phyloP scores from a whole-genome alignment of 2,329 filamentous ascomycete genomes.

The Neonectria neomacrospora region DNA sequence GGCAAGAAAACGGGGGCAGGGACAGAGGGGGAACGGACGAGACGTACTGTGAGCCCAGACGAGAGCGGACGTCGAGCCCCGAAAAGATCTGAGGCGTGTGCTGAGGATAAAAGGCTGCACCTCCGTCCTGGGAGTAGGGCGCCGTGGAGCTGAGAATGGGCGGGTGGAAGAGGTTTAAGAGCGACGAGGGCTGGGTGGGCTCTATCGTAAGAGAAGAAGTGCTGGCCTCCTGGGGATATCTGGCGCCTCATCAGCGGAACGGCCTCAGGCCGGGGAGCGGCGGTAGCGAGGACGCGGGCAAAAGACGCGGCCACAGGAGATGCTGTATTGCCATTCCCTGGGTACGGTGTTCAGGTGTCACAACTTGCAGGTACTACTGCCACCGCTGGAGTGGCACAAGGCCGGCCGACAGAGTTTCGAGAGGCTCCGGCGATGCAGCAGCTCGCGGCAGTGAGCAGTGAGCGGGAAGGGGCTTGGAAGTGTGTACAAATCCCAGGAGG shows the following conservation, averaged over 20 bases:
- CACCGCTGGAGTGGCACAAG: slow-evolving; percentile 43
- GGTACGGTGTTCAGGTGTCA: slow-evolving; percentile 46
- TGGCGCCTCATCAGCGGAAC: slow-evolving; percentile 49
- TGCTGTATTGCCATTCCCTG: slow-evolving; percentile 47
- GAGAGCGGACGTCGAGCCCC: slow-evolving; percentile 63
- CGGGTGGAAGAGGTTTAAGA: slow-evolving; percentile 64
- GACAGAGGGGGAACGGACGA: slow-evolving; percentile 5
- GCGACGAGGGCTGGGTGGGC: slow-evolving; percentile 61
- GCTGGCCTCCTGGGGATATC: slow-evolving; percentile 66
- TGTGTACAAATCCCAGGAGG: slow-evolving; percentile 27
- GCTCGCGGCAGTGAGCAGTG: slow-evolving; percentile 37
- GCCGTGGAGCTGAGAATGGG: slow-evolving; percentile 58
- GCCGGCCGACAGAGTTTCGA: slow-evolving; percentile 41
- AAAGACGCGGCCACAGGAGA: slow-evolving; percentile 42
- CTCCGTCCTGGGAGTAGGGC: slow-evolving; percentile 62
- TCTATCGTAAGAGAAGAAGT: slow-evolving; percentile 65
- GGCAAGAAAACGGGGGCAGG: background rate
- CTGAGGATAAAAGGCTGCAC: slow-evolving; percentile 59
- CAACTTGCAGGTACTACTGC: slow-evolving; percentile 45
- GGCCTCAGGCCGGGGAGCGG: slow-evolving; percentile 33
- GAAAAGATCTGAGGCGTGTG: slow-evolving; percentile 58
- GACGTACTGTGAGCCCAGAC: slow-evolving; percentile 66
- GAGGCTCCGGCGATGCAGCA: slow-evolving; percentile 42
- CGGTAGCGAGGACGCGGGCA: slow-evolving; percentile 39
- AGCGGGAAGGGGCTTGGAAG: slow-evolving; percentile 31